Conservation (phyloP, 1,284 basidiomycete genomes). For the Papiliotrema flavescens region DNA sequence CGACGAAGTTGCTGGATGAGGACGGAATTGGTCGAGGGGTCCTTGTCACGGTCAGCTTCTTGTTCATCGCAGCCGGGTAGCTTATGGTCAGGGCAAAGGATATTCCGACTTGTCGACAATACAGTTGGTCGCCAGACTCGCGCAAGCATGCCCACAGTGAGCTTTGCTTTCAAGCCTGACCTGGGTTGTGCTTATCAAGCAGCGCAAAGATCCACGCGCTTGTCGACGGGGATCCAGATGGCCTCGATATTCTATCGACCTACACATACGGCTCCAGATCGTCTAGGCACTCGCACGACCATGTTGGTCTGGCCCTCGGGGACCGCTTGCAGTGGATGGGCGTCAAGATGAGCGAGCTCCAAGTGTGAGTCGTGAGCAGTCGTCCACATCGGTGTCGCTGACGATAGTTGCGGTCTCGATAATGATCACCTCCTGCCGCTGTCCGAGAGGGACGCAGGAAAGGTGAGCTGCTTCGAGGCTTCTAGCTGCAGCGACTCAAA, state of each 20-base stretch:
- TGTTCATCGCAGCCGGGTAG: neutral
- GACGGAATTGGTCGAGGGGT: slow-evolving; percentile 41
- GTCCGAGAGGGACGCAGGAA: slow-evolving; percentile 66
- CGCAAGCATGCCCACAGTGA: slow-evolving; percentile 61
- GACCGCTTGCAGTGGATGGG: slow-evolving; percentile 72
- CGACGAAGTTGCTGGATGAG: slow-evolving; percentile 54
- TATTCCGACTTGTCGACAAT: slow-evolving; percentile 88
- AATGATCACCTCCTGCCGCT: slow-evolving; percentile 65
- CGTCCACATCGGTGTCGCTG: neutral
- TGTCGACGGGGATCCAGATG: slow-evolving; percentile 87
- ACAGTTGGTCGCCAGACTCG: slow-evolving; percentile 68
- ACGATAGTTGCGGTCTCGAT: slow-evolving; percentile 57
- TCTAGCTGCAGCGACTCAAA: neutral
- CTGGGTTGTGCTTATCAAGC: neutral
- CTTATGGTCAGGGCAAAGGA: slow-evolving; percentile 71
- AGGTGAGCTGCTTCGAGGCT: slow-evolving; percentile 16
- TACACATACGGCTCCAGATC: slow-evolving; percentile 56
- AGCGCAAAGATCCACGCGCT: slow-evolving; percentile 70
- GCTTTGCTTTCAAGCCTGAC: too few relatives aligned
- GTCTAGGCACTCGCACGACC: slow-evolving; percentile 27
- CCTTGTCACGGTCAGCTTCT: slow-evolving; percentile 49
- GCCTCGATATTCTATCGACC: slow-evolving; percentile 79
- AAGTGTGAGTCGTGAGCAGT: slow-evolving; percentile 22
- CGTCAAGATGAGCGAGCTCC: slow-evolving; percentile 64
- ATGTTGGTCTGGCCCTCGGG: slow-evolving; percentile 60